Conservation (phyloP, 1,284 basidiomycete genomes). For the Heimioporus retisporus region DNA sequence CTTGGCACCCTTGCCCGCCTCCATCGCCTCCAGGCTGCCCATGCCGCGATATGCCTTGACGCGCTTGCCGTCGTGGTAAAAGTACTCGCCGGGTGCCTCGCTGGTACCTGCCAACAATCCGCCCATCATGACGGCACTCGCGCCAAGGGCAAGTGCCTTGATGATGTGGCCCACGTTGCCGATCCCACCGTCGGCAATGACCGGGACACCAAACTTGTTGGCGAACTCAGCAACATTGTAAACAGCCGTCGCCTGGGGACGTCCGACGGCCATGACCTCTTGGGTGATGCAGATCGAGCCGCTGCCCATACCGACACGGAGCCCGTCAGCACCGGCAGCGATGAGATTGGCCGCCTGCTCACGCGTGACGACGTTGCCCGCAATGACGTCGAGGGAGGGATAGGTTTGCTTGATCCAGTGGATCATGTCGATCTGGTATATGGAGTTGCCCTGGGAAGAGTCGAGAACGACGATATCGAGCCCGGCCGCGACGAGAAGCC, state of each 20-base stretch:
- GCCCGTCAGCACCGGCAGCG: slow-evolving; percentile 93
- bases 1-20: slow-evolving; percentile 70
- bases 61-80: slow-evolving; percentile 98
- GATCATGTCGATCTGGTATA: slow-evolving; percentile 97
- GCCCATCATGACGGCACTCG: slow-evolving; percentile 99
- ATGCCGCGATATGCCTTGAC: slow-evolving; percentile 99
- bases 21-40: slow-evolving; percentile 98
- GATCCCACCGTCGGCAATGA: slow-evolving; percentile 99
- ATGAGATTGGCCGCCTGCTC: slow-evolving; percentile 98
- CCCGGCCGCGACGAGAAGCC: slow-evolving; percentile 92
- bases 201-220: slow-evolving; percentile 94
- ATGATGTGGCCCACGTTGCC: slow-evolving; percentile 98
- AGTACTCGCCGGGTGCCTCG: slow-evolving; percentile 99
- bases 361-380: slow-evolving; percentile 98
- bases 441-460: slow-evolving; percentile 97
- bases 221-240: slow-evolving; percentile 97
- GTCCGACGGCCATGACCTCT: slow-evolving; percentile 99
- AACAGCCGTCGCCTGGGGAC: slow-evolving; percentile 98
- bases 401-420: slow-evolving; percentile 92
- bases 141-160: slow-evolving; percentile 95
- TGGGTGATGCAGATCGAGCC: slow-evolving; percentile 99
- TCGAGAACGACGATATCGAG: slow-evolving; percentile 97
- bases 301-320: slow-evolving; percentile 98
- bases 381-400: slow-evolving; percentile 92
- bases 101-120: slow-evolving; percentile 96